These are phyloP conservation scores for Aphanomyces cochlioides DNA, from an alignment of 352 stramenopile species.

Conservation along the genomic window DNA sequence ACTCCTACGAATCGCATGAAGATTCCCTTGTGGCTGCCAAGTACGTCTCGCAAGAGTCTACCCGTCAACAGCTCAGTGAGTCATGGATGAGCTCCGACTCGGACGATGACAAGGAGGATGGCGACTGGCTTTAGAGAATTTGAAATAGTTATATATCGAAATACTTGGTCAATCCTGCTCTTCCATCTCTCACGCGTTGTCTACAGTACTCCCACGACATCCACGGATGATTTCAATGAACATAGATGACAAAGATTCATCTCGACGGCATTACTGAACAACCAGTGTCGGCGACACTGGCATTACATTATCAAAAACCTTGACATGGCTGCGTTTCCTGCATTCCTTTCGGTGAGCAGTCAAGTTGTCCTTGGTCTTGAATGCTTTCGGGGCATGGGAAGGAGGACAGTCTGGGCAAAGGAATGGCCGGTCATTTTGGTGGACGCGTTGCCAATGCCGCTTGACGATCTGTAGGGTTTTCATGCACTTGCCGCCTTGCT, in stretches of 20 bases:
- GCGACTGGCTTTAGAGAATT: constrained; percentile 28
- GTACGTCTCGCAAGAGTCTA: constrained; percentile 22
- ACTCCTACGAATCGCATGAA: constrained; percentile 28
- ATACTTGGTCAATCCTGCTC: too few species aligned
- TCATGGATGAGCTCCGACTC: constrained; percentile 27
- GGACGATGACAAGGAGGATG: constrained; percentile 28
- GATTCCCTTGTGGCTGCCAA: background rate
- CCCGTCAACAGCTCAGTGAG: background rate
- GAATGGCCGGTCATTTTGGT: constrained; percentile 54
- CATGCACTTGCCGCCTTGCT: constrained; percentile 43
- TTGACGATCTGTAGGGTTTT: constrained; percentile 68
- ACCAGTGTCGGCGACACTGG: background rate
- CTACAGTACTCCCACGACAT: too few species aligned
- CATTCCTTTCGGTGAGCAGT: constrained; percentile 68
- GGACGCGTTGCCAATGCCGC: constrained; percentile 64
- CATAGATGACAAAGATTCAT: too few species aligned
- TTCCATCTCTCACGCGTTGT: too few species aligned
- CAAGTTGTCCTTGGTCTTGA: constrained; percentile 70
- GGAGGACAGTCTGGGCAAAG: constrained; percentile 44
- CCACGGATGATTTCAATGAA: too few species aligned
- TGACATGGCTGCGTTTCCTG: constrained; percentile 17
- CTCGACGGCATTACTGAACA: background rate
- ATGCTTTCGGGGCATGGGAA: constrained; percentile 43
- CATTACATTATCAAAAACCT: background rate
- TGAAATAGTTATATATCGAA: too few species aligned